Percentiles rank a stretch among this genome's conserved stretches.
Evolutionary conservation across 352 stramenopile species (phyloP).

Genomic region (Pythium brachiatum): DNA sequence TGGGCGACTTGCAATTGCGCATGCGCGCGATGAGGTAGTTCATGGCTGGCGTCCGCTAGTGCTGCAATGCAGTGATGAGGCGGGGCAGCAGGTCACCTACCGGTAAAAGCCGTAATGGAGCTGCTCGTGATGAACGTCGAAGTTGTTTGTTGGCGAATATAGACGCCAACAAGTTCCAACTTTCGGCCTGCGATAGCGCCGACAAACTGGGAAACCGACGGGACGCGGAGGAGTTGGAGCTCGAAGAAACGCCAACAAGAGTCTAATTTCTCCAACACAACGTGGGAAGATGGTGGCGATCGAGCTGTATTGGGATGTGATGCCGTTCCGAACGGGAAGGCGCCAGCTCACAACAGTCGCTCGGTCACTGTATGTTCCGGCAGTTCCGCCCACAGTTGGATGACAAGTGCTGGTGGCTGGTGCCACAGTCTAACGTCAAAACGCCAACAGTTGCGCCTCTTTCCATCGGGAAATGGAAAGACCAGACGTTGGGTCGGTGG

Average conservation of each 20-base stretch:
- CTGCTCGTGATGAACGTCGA: not conserved
- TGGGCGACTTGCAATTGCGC: slow-evolving; percentile 61
- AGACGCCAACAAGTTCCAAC: not conserved
- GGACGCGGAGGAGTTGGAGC: not conserved
- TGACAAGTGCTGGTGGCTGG: not conserved
- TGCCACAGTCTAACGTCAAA: not conserved
- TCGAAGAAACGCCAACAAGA: slow-evolving; percentile 4
- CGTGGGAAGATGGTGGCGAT: slow-evolving; percentile 5
- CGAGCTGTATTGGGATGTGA: slow-evolving; percentile 7
- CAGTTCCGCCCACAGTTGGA: slow-evolving; percentile 4
- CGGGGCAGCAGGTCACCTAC: not conserved
- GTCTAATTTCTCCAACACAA: not conserved
- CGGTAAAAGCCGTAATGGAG: not conserved
- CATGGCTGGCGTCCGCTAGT: not conserved
- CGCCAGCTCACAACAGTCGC: not conserved
- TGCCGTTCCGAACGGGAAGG: not conserved
- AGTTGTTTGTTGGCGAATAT: not conserved
- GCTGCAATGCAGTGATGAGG: not conserved
- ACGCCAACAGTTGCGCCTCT: not conserved
- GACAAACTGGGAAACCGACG: slow-evolving; percentile 1
- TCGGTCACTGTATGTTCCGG: not conserved
- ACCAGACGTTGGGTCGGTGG: slow-evolving; percentile 10
- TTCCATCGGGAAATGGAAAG: slow-evolving; percentile 25
- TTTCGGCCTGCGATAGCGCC: not conserved
- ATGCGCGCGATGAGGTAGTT: slow-evolving; percentile 74